Evolutionary conservation across 352 stramenopile species (phyloP).

Genomic region (Pythium apleroticum): DNA sequence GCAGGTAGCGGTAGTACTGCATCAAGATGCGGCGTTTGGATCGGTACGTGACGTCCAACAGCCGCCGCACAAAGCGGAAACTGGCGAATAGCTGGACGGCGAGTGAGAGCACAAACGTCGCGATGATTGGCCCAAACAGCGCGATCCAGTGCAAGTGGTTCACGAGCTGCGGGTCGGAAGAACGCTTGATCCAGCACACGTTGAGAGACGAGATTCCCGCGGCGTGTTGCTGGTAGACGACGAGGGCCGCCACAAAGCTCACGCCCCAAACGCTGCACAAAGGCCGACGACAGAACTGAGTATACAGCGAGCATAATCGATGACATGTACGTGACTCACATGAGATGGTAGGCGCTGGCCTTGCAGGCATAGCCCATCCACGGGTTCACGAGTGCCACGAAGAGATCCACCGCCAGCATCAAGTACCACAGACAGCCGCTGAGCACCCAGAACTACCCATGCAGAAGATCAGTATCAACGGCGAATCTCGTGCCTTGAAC

Average conservation of each 20-base stretch:
- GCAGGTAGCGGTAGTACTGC: constrained; percentile 85
- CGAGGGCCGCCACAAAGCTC: constrained; percentile 56
- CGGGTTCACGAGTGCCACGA: constrained; percentile 84
- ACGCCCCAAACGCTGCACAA: constrained; percentile 62
- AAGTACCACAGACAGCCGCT: constrained; percentile 74
- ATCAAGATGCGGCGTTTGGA: constrained; percentile 79
- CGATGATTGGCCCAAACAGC: constrained; percentile 54
- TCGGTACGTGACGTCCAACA: constrained; percentile 83
- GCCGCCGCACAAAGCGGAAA: constrained; percentile 81
- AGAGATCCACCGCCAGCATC: constrained; percentile 81
- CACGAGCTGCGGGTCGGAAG: constrained; percentile 33
- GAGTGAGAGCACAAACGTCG: constrained; percentile 60
- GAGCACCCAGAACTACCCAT: constrained; percentile 79
- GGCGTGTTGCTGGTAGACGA: constrained; percentile 63
- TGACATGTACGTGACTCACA: constrained; percentile 37
- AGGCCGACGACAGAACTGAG: constrained; percentile 4
- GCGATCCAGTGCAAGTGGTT: constrained; percentile 71
- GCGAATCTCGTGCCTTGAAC: no score
- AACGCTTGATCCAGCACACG: constrained; percentile 75
- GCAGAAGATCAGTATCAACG: no score
- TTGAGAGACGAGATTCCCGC: constrained; percentile 72
- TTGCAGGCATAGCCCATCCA: constrained; percentile 90
- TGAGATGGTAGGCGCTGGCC: constrained; percentile 77
- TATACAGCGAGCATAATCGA: neutral
- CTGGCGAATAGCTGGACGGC: constrained; percentile 78